Evolutionary conservation across 2,329 filamentous ascomycete genomes (phyloP).

Genomic region (Leptodontidium sp.): DNA sequence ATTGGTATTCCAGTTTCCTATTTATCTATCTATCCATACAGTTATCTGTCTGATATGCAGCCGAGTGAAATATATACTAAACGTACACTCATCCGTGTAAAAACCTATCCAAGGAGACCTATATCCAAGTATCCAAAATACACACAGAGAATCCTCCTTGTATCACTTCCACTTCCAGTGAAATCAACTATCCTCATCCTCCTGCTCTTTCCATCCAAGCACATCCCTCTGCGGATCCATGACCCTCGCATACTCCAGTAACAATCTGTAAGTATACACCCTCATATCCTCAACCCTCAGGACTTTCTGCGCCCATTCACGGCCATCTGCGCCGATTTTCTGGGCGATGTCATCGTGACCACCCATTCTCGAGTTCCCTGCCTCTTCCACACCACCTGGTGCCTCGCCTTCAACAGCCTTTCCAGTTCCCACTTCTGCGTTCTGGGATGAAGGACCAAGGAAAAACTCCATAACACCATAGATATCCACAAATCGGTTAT

Average conservation of each 20-base stretch:
- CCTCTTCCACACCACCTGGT: constrained; percentile 17
- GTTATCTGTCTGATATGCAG: constrained; percentile 1
- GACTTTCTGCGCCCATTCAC: constrained; percentile 74
- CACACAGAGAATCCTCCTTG: not conserved
- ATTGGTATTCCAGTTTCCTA: not conserved
- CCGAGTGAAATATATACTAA: constrained; percentile 4
- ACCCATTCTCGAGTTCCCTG: not conserved
- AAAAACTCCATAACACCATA: constrained; percentile 80
- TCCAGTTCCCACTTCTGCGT: not conserved
- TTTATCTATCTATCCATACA: constrained; percentile 9
- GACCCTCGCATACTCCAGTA: constrained; percentile 64
- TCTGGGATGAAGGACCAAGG: constrained; percentile 58
- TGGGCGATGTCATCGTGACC: constrained; percentile 60
- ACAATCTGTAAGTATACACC: constrained; percentile 67
- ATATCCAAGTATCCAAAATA: constrained; percentile 4
- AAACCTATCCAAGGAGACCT: not conserved
- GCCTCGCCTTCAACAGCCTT: not conserved
- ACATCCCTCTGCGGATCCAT: constrained; percentile 44
- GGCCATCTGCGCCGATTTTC: constrained; percentile 70
- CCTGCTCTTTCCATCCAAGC: constrained; percentile 38
- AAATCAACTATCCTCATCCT: constrained; percentile 3
- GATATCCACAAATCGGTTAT: constrained; percentile 74
- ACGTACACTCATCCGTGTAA: not conserved
- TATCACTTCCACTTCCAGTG: not conserved
- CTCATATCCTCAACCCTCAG: constrained; percentile 70